Percentiles rank a stretch among this genome's conserved stretches.
phyloP scores from a whole-genome alignment of 164 flowering plant species.

The Nelumbo lutea region DNA sequence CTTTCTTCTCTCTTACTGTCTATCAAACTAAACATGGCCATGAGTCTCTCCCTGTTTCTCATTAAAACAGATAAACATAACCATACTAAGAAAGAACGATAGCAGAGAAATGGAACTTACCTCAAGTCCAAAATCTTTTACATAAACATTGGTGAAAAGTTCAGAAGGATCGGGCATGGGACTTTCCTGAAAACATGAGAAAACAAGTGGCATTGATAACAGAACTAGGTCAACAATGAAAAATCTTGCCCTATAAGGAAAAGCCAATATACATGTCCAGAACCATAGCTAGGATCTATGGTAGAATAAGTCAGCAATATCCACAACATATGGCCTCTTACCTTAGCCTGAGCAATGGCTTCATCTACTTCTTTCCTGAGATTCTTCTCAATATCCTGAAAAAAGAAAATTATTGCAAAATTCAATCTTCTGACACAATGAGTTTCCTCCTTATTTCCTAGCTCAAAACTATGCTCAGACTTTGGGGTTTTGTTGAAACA shows the following conservation, averaged over 20 bases:
- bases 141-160: slow-evolving; percentile 80
- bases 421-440: not conserved
- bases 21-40: no score
- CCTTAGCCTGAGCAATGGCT: slow-evolving; percentile 96
- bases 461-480: not conserved
- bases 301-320: not conserved
- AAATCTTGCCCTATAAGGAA: not conserved
- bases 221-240: not conserved
- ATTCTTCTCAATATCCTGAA: slow-evolving; percentile 86
- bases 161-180: slow-evolving; percentile 92
- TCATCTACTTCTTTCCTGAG: slow-evolving; percentile 87
- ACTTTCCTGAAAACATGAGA: slow-evolving; percentile 51
- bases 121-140: slow-evolving; percentile 77
- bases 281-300: not conserved
- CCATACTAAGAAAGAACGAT: not conserved
- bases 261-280: not conserved
- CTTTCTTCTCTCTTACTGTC: no score
- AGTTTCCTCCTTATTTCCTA: not conserved
- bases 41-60: not conserved
- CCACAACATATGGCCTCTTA: slow-evolving; percentile 18
- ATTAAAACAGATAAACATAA: not conserved
- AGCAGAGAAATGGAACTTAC: slow-evolving; percentile 26
- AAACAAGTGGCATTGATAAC: not conserved
- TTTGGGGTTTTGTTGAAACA: no score
- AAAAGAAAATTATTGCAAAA: slow-evolving; percentile 1